These are phyloP conservation scores for Ilyonectria destructans DNA, from an alignment of 2,329 filamentous ascomycete species.

Conservation along the genomic window DNA sequence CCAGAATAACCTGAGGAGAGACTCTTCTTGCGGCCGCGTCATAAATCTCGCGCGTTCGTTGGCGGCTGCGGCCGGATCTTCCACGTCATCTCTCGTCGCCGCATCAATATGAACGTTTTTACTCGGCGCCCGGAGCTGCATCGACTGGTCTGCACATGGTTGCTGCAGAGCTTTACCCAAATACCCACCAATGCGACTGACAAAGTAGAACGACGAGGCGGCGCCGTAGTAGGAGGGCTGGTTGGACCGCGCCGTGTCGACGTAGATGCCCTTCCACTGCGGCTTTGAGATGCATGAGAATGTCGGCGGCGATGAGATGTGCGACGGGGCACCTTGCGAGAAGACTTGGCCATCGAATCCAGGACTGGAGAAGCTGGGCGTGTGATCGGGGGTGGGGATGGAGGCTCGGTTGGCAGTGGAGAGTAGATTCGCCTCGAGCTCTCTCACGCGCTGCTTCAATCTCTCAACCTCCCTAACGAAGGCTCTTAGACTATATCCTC, in stretches of 20 bases:
- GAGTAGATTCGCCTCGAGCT: conserved; percentile 51
- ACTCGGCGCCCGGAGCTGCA: conserved; percentile 37
- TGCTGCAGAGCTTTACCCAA: conserved; percentile 54
- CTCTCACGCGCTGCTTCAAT: conserved; percentile 50
- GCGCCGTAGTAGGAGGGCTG: conserved; percentile 61
- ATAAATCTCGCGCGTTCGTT: conserved; percentile 39
- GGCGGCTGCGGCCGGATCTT: neutral
- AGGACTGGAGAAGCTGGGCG: conserved; percentile 13
- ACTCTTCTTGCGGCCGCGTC: conserved; percentile 61
- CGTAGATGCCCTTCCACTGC: conserved; percentile 54
- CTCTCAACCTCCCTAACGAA: conserved; percentile 53
- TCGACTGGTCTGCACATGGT: conserved; percentile 30
- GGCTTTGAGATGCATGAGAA: conserved; percentile 21
- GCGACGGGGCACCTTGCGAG: conserved; percentile 4
- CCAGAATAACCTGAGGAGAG: conserved; percentile 65
- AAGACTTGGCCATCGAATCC: conserved; percentile 22
- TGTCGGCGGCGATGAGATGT: neutral
- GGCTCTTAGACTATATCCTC: neutral
- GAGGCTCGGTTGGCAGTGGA: conserved; percentile 5
- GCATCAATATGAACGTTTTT: conserved; percentile 21
- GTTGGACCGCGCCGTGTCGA: conserved; percentile 54
- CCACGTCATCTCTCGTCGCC: neutral
- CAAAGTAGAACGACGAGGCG: conserved; percentile 63
- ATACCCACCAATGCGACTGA: conserved; percentile 58
- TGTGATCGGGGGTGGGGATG: conserved; percentile 28